Base-by-base conservation (phyloP, 225 moss, liverwort and hornwort genomes). In the Polytrichum formosum region DNA sequence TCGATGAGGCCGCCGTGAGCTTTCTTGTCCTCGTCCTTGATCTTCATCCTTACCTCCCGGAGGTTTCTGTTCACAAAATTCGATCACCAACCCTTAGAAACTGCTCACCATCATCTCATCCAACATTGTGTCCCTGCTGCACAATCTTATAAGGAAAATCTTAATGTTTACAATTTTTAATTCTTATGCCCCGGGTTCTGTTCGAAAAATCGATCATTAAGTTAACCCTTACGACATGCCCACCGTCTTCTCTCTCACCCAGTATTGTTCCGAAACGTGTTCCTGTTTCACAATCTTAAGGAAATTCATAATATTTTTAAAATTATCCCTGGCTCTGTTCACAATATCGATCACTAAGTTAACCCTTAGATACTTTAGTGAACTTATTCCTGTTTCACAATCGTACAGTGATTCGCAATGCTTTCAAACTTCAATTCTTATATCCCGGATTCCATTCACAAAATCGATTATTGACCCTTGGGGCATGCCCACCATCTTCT, bases 21-120 rank as follows among this genome's bases (percentile, higher is more conserved):
- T 68, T 79, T 85, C 79, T 82, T 79, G 2, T 22, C 54, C 7
- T 82, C 85, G 56, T 85, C 85, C 75, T 85, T 85, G 79, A 79
- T 82, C n/a, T 67, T 67, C 7, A 67, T 67, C 20, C 4, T 26
- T 19, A 63, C n/a, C 5, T 33, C 22, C 10, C 13, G 33, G 27
- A 13, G 16, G 4, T 46, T 28, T 59, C 29, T 69, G 61, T 60
- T 64, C 60, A 61, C 26, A n/a, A 21, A 61, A 22, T 2, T 61
- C 60, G 21, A 61, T 61, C 21, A 13, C 60, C 2, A 6, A 61
- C 17, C 26, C 21, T 21, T 7, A 61, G 26, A 21, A 61, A 61
- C 22, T n/a, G 22, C 60, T 6, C 26, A n/a, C 26, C 60, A 61
- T 7, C 21, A 61, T 22, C 5, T 21, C 60, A 61, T 21, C 2